A percentile compares a stretch with the other conserved stretches of the same genome.
Evolutionary conservation across 108 stramenopile species (phyloP).

Genomic region (Licmophora abbreviata): DNA sequence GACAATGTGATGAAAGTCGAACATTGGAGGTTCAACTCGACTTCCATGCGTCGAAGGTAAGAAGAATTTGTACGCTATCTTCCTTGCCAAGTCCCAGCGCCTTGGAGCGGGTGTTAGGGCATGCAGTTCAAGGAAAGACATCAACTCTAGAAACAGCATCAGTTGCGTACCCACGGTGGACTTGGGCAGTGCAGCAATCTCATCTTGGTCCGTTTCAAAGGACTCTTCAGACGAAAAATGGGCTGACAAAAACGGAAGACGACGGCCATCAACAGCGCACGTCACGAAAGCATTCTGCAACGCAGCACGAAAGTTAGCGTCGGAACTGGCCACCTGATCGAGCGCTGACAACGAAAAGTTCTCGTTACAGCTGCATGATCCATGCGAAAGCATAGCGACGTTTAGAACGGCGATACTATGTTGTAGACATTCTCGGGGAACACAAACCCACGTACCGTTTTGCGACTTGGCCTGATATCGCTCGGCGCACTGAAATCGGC

Average conservation of each 20-base stretch:
- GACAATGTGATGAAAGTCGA: conserved; percentile 52
- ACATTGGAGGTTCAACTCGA: conserved; percentile 32
- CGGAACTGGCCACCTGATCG: conserved; percentile 29
- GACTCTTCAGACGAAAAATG: conserved; percentile 29
- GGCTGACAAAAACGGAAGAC: conserved; percentile 53
- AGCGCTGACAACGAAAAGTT: conserved; percentile 26
- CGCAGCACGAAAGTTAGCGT: conserved; percentile 44
- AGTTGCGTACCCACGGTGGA: conserved; percentile 43
- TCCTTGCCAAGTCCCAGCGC: conserved; percentile 24
- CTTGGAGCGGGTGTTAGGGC: conserved; percentile 25
- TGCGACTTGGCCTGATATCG: conserved; percentile 13
- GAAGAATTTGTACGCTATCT: conserved; percentile 51
- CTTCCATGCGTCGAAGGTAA: conserved; percentile 30
- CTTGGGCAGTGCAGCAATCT: no score
- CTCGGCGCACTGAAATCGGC: conserved; percentile 12
- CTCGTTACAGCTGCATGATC: conserved; percentile 1
- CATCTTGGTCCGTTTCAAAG: conserved; percentile 13
- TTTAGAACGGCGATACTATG: not conserved
- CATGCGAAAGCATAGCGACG: no score
- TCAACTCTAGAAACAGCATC: conserved; percentile 62
- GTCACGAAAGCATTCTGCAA: conserved; percentile 49
- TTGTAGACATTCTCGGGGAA: not conserved
- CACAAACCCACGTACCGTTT: conserved; percentile 13
- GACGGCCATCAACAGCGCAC: conserved; percentile 58
- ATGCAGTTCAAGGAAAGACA: conserved; percentile 46